Evolutionary conservation across 2,329 filamentous ascomycete genomes (phyloP), one percentile per base, ranked within the genome.

Genomic region (Aspergillus transmontanensis): DNA sequence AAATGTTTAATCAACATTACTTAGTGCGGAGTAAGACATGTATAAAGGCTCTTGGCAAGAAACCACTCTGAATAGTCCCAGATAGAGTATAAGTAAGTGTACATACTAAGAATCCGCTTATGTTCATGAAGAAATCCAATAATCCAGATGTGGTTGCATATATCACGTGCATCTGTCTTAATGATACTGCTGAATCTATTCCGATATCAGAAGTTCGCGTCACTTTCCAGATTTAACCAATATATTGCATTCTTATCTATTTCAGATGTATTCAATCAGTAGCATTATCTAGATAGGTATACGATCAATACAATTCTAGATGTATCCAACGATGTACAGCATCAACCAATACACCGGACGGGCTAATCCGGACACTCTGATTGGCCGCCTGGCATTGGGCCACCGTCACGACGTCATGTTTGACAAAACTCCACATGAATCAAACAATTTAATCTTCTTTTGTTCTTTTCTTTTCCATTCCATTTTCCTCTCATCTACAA

Each of bases 341-440:
- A 6, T 14, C 11, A 2, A 23, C 21, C 21, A 7, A 48, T 5
- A 14, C 43, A 28, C 12, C 12, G 2, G 21, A 46, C n/a, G 26
- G 11, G 9, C 28, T 51, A 51, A 41, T 57, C 7, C 23, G 16
- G 12, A 11, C 6, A 6, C 36, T 45, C 46, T 54, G 58, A 41
- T 41, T 53, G 58, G 55, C 39, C 30, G 23, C 28, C 28, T 32
- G 21, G 19, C 1, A 21, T 51, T 51, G 48, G 48, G 48, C 48
- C 16, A 45, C 55, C 7, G 23, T 28, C 23, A 45, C 55, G 55
- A 57, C 55, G 55, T 57, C 55, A 57, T 32, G 26, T 51, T 51
- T 51, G 48, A n/a, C 28, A 51, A 36, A 36, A n/a, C 48, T 51
- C 48, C 48, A 51, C 23, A 32, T 39, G n/a, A n/a, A 21, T 14